Conservation (phyloP, 805 yeast genomes). For the Wickerhamiella shivajii region DNA sequence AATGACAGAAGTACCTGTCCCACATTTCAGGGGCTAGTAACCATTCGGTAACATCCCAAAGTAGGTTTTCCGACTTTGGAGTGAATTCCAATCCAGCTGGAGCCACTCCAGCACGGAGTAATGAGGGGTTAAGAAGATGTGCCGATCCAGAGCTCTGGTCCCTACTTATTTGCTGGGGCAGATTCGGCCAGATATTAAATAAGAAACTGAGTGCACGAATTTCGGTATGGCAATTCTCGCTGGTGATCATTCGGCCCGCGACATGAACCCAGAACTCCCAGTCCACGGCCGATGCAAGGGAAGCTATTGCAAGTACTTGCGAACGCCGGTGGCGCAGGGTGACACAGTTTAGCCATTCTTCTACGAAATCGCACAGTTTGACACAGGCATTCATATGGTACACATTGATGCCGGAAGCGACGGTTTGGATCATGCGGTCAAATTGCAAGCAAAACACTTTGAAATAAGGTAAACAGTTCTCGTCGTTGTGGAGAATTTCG, state of each 20-base stretch:
- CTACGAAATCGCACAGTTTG: conserved; percentile 28
- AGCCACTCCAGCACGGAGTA: not conserved
- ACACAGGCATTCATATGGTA: conserved; percentile 27
- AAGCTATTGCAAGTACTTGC: conserved; percentile 16
- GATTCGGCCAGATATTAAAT: conserved; percentile 59
- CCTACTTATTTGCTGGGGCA: conserved; percentile 22
- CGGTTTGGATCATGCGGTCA: conserved; percentile 26
- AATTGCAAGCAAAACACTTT: conserved; percentile 23
- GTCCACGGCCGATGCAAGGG: conserved; percentile 29
- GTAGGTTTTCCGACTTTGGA: conserved; percentile 26
- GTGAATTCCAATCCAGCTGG: conserved; percentile 3
- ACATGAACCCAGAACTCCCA: conserved; percentile 72
- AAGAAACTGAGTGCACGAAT: conserved; percentile 49
- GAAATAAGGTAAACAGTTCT: conserved; percentile 21
- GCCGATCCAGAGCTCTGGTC: conserved; percentile 1
- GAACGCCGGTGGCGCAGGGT: conserved; percentile 20
- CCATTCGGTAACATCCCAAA: conserved; percentile 40
- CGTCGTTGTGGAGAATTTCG: conserved; percentile 27
- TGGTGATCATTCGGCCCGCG: conserved; percentile 40
- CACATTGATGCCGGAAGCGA: conserved; percentile 22
- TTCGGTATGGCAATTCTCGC: conserved; percentile 48
- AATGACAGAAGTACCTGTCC: conserved; percentile 51
- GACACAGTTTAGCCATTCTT: conserved; percentile 26
- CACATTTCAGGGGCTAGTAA: conserved; percentile 37
- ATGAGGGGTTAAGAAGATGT: not conserved